Base-by-base conservation (phyloP, 169 alveolate genomes). In the Plasmodium gonderi region DNA sequence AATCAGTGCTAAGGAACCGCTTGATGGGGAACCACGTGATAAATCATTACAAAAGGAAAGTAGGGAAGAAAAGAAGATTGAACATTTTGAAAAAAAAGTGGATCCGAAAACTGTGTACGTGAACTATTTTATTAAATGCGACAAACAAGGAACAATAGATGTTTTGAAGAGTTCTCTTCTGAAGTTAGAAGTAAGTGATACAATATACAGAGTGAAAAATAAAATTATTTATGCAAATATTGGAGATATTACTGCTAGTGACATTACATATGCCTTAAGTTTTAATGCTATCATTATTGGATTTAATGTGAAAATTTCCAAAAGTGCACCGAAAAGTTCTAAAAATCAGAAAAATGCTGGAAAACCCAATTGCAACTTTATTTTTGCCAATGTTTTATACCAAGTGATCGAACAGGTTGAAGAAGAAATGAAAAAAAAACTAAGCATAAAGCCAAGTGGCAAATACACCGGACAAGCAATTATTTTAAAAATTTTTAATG, bases 141-240 rank as follows among this genome's bases (percentile, higher is more conserved):
- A 87, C 33, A 87, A 87, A 36, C 93, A 87, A 40, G 93, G 93
- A 2, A 87, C 89, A 40, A 74, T 87, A 6, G 93, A 87, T 12
- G 79, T 75, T 54, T 87, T 87, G 31, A 87, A 75, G 47, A 74
- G 47, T 75, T 51, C 75, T 1, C 60, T 87, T 45, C 20, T 36
- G 7, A 87, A 75, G 9, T 51, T 87, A 23, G 42, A 54, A 54
- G 79, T 38, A 44, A 77, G 45, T 29, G 93, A 87, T 74, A 51
- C 89, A 2, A 76, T 87, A 12, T 78, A 23, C 79, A 38, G 67
- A 54, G 78, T 87, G 3, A 12, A 47, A 60, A 87, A 87, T 40
- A 87, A 87, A 87, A 75, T 87, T 51, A 44, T 87, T 6, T 87
- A 75, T 40, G 65, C 93, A 60, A 76, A 78, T 60, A 75, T 87